Percentiles rank a stretch among this genome's conserved stretches.
phyloP scores from a whole-genome alignment of 331 rosid species.

The Telfairia occidentalis region DNA sequence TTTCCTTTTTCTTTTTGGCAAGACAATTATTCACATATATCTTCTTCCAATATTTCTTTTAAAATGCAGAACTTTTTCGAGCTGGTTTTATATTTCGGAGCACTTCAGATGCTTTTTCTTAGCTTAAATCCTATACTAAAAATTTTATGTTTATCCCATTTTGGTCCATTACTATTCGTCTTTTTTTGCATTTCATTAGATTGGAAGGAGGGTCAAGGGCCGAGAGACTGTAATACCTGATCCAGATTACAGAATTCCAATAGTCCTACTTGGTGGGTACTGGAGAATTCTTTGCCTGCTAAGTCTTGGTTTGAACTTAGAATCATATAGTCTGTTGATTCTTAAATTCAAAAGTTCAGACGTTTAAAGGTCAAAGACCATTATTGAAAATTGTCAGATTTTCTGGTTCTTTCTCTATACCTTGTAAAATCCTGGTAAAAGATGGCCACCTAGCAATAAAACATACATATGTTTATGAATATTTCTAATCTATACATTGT shows the following conservation, averaged over 20 bases:
- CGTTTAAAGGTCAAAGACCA: neutral
- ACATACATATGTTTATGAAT: neutral
- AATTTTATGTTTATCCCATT: neutral
- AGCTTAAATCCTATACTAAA: neutral
- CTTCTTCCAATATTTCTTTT: neutral
- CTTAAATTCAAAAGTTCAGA: neutral
- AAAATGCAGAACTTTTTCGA: neutral
- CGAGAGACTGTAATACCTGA: slow-evolving; percentile 75
- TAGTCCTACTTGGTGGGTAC: slow-evolving; percentile 70
- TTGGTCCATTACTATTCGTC: no score
- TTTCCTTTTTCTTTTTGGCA: slow-evolving; percentile 3
- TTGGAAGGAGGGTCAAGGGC: slow-evolving; percentile 46
- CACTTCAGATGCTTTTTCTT: neutral
- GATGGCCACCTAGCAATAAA: neutral
- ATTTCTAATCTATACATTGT: neutral
- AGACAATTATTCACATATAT: neutral
- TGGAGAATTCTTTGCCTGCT: slow-evolving; percentile 16
- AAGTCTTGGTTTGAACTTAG: neutral
- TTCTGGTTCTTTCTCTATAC: neutral
- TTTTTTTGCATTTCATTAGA: slow-evolving; percentile 33
- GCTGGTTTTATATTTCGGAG: neutral
- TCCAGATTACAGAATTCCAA: slow-evolving; percentile 83
- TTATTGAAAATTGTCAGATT: neutral
- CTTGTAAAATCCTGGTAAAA: neutral
- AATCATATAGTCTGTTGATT: neutral